Evolutionary conservation across 768 basidiomycete species (phyloP).

Genomic region (Psilocybe sp.): DNA sequence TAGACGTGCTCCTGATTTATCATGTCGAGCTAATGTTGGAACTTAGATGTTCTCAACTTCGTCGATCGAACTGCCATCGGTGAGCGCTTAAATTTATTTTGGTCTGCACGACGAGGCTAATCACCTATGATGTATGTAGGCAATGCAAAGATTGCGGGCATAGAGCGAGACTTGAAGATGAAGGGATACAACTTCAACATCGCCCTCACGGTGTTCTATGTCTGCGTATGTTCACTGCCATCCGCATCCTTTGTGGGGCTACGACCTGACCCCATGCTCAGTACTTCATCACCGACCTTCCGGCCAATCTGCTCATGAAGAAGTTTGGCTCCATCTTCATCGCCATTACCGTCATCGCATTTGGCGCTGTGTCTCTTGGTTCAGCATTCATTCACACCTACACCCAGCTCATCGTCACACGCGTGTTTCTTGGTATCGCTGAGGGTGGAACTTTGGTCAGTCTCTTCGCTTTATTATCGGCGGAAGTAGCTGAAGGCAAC

Average conservation of each 20-base stretch:
- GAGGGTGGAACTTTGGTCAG: slow-evolving; percentile 31
- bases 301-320: slow-evolving; percentile 37
- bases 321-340: slow-evolving; percentile 34
- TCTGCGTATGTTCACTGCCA: slow-evolving; percentile 7
- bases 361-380: slow-evolving; percentile 31
- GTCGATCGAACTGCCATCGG: slow-evolving; percentile 22
- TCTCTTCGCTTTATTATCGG: not conserved
- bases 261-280: slow-evolving; percentile 8
- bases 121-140: not conserved
- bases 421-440: slow-evolving; percentile 1
- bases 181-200: slow-evolving; percentile 35
- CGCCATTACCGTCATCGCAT: slow-evolving; percentile 30
- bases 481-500: not conserved
- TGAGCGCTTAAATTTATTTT: not conserved
- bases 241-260: not conserved
- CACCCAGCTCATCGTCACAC: slow-evolving; percentile 1
- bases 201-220: slow-evolving; percentile 37
- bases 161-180: slow-evolving; percentile 39
- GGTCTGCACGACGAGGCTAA: too few relatives aligned
- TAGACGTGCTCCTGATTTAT: not conserved
- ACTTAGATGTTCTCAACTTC: slow-evolving; percentile 28
- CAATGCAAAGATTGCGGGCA: slow-evolving; percentile 21
- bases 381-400: slow-evolving; percentile 21
- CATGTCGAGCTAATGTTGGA: slow-evolving; percentile 1
- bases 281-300: slow-evolving; percentile 33